phyloP scores from a whole-genome alignment of 306 rosid species.

The Vigna angularis region DNA sequence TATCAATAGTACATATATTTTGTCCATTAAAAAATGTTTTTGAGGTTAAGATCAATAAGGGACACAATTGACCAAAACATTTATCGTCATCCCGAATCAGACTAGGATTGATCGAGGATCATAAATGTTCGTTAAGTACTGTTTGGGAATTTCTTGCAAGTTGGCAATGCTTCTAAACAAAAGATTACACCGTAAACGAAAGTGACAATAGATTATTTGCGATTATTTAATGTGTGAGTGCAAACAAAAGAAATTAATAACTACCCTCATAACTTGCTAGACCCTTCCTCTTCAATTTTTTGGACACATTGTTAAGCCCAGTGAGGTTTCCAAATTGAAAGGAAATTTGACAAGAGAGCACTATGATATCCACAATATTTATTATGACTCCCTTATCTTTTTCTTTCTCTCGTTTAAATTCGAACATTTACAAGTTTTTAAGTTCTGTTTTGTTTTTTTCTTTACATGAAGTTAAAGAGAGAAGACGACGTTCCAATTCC shows the following conservation, averaged over 20 bases:
- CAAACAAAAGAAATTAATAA: slow-evolving; percentile 19
- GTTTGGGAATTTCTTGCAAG: slow-evolving; percentile 9
- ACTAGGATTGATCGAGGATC: neutral
- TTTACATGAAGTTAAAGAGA: too few species aligned
- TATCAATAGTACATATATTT: too few species aligned
- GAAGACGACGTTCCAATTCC: neutral
- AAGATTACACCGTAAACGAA: neutral
- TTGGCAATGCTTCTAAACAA: neutral
- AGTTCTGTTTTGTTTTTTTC: neutral
- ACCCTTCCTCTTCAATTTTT: slow-evolving; percentile 16
- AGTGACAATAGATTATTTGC: slow-evolving; percentile 4
- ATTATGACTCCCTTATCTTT: neutral
- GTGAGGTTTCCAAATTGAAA: neutral
- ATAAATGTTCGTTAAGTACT: neutral
- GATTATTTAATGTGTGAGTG: neutral
- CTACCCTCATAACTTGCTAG: slow-evolving; percentile 9
- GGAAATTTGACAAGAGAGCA: neutral
- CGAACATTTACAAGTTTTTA: neutral
- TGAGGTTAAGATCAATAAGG: neutral
- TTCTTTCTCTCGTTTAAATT: neutral
- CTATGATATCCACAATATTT: neutral
- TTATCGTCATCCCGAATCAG: neutral
- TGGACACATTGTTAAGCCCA: neutral
- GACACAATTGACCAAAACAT: neutral
- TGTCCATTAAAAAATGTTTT: neutral